Evolutionary conservation across 371 early-diverging fungal genomes (phyloP).

Genomic region (Scutellospora calospora): DNA sequence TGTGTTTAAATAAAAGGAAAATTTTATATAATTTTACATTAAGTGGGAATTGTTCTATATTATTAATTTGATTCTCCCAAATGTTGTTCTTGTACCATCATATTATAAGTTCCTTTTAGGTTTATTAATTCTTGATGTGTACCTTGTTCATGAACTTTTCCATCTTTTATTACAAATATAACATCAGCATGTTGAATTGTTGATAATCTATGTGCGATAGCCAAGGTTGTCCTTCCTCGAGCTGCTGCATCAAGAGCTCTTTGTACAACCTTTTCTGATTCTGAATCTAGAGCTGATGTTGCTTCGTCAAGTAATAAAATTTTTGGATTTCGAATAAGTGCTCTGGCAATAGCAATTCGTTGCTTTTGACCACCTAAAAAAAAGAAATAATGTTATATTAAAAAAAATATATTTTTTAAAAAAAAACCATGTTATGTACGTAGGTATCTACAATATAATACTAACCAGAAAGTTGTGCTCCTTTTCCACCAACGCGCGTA

Average conservation of each 20-base stretch:
- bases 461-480: conserved; percentile 58
- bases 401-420: no score
- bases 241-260: conserved; percentile 82
- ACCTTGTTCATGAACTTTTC: conserved; percentile 83
- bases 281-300: conserved; percentile 79
- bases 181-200: conserved; percentile 79
- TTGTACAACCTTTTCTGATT: conserved; percentile 84
- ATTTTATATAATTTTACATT: no score
- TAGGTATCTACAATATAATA: no score
- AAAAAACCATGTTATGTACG: no score
- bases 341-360: conserved; percentile 75
- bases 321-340: conserved; percentile 74
- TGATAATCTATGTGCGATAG: conserved; percentile 78
- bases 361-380: conserved; percentile 29
- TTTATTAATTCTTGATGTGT: conserved; percentile 77
- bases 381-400: no score
- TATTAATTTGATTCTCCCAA: no score
- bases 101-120: conserved; percentile 50
- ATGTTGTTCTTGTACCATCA: conserved; percentile 54
- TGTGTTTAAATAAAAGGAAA: no score
- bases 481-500: conserved; percentile 74
- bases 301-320: conserved; percentile 75
- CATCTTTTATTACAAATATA: conserved; percentile 80
- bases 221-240: conserved; percentile 77
- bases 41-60: no score